Evolutionary conservation across 805 yeast genomes (phyloP), one percentile per base, ranked within the genome.

Genomic region (Naumovozyma dairenensis): DNA sequence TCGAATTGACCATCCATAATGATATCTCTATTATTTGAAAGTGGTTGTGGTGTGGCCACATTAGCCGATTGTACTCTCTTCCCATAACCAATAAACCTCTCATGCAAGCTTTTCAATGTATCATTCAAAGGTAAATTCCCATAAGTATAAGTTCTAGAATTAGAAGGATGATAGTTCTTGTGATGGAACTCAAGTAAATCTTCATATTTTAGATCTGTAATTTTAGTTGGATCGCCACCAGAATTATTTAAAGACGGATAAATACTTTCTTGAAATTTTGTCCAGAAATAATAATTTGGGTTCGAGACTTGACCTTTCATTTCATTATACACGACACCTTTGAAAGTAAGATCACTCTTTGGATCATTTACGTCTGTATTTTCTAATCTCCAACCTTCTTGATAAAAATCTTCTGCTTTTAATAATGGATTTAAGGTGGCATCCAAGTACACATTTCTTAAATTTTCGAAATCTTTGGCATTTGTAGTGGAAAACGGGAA

Each of bases 381-480:
- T 57, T 92, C 98, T 25, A 92, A 62, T 53, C 98, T 75, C 98
- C 98, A 92, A 24, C 98, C 98, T 61, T 92, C 98, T 62, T 92
- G 98, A 42, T 68, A 68, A 53, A 92, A 92, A 57, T 92, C 97
- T 36, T 77, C 78, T 41, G 72, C 70, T 21, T 80, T 70, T 38
- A 92, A 62, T 24, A 84, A 55, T 7, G 98, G 98, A 44, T 75
- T 77, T 37, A 85, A 71, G 0, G 89, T 89, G 5, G 95, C 77
- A 45, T 87, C 94, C 31, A 87, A 63, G 53, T 92, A 92, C 5
- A 92, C 94, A 38, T 75, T 79, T 72, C 86, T 76, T 51, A 92
- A 67, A 51, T 92, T 92, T 21, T 69, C 69, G 55, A 71, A 92
- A 55, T 92, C 98, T 35, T 72, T 72, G 28, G 59, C 55, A 57